Evolutionary conservation across 2,329 filamentous ascomycete species (phyloP).

Genomic region (Aureobasidium sp.): DNA sequence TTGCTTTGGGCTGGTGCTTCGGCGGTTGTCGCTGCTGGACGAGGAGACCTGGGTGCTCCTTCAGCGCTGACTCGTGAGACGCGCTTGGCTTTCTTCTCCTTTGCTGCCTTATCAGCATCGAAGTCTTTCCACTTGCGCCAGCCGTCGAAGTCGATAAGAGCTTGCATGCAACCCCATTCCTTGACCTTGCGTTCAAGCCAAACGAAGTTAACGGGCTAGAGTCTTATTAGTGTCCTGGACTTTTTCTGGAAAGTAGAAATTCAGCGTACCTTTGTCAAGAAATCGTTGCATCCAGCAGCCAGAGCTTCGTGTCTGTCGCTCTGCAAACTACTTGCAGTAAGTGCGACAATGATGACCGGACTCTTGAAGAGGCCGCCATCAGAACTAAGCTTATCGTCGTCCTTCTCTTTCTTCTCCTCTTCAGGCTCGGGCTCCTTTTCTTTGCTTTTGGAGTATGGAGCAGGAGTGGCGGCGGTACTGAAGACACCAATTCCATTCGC

Average conservation of each 20-base stretch:
- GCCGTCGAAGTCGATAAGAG: constrained; percentile 94
- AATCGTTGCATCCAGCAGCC: constrained; percentile 95
- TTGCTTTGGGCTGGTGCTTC: background rate
- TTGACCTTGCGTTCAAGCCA: constrained; percentile 97
- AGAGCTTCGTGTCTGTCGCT: constrained; percentile 92
- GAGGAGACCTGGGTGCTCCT: constrained; percentile 2
- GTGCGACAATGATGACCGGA: constrained; percentile 92
- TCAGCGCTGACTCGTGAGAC: constrained; percentile 7
- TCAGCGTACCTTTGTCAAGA: constrained; percentile 67
- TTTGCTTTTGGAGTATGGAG: constrained; percentile 26
- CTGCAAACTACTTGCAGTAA: constrained; percentile 90
- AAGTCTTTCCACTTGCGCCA: constrained; percentile 84
- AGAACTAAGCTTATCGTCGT: constrained; percentile 63
- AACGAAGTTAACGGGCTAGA: constrained; percentile 81
- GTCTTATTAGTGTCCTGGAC: background rate
- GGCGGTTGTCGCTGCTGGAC: background rate
- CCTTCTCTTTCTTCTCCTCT: constrained; percentile 41
- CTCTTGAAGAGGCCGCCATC: constrained; percentile 72
- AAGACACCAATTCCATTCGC: constrained; percentile 92
- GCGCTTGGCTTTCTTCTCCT: constrained; percentile 13
- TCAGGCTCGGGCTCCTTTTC: constrained; percentile 22
- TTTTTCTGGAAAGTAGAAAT: background rate
- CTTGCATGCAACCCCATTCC: constrained; percentile 99
- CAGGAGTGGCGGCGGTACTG: constrained; percentile 34
- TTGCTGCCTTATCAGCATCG: constrained; percentile 8